Percentiles rank a stretch among this genome's conserved stretches.
phyloP scores from a whole-genome alignment of 208 protist species.

The Acanthamoeba healyi region DNA sequence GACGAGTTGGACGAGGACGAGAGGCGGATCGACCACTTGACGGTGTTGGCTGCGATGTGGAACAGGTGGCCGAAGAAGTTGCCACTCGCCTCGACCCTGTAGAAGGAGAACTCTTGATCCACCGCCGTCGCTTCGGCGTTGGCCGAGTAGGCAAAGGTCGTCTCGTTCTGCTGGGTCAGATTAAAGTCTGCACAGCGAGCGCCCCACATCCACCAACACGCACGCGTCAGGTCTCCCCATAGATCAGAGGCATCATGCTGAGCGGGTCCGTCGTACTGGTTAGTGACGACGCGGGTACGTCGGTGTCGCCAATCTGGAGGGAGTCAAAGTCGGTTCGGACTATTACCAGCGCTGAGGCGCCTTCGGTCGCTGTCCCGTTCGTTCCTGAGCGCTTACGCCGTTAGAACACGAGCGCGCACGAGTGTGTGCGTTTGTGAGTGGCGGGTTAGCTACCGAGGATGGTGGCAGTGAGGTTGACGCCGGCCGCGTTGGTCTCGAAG shows the following conservation, averaged over 20 bases:
- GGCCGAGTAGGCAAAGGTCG: background rate
- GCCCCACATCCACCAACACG: background rate
- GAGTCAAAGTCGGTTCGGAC: background rate
- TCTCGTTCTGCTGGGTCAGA: background rate
- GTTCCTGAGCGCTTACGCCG: background rate
- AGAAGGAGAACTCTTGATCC: background rate
- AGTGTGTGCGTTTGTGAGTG: too few relatives aligned
- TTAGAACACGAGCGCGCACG: too few relatives aligned
- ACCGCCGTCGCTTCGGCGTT: background rate
- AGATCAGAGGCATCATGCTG: too few relatives aligned
- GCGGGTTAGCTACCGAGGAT: background rate
- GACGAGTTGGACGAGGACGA: too few relatives aligned
- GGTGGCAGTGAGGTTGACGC: background rate
- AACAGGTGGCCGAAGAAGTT: background rate
- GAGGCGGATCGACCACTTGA: background rate
- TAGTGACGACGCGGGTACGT: background rate
- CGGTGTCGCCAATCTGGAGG: background rate
- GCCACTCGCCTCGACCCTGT: background rate
- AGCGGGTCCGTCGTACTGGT: background rate
- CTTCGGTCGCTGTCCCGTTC: background rate
- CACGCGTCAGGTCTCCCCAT: background rate
- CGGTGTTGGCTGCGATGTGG: background rate
- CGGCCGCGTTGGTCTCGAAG: background rate
- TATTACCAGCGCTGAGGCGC: background rate
- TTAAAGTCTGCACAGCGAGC: background rate